phyloP scores from a whole-genome alignment of 1,284 basidiomycete genomes.

The Exobasidium rhododendri region DNA sequence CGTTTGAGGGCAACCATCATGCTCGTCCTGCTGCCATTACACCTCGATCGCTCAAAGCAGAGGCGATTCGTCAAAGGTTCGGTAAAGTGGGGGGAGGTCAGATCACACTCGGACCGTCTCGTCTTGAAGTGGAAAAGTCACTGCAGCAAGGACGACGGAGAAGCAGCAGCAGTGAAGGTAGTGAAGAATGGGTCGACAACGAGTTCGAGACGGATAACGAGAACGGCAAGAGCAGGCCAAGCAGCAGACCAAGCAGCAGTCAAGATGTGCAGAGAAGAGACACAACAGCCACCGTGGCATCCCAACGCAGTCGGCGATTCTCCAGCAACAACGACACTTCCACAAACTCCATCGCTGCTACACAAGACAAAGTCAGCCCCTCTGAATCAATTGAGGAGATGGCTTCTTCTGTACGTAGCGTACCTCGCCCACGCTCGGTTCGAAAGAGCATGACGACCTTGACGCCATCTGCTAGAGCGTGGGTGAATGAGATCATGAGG shows the following conservation, averaged over 20 bases:
- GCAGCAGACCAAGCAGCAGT: not conserved
- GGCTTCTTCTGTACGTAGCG: too few relatives aligned
- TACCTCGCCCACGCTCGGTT: not conserved
- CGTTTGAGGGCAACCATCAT: too few relatives aligned
- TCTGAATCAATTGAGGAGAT: too few relatives aligned
- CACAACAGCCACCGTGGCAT: not conserved
- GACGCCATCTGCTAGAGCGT: not conserved
- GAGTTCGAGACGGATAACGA: not conserved
- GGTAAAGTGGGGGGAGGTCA: not conserved
- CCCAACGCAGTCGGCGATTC: not conserved
- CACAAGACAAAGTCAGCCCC: not conserved
- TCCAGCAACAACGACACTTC: not conserved
- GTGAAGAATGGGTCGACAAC: conserved; percentile 13
- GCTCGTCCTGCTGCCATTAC: too few relatives aligned
- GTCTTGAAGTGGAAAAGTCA: not conserved
- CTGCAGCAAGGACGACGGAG: not conserved
- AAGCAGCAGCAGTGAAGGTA: conserved; percentile 9
- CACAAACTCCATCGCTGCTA: not conserved
- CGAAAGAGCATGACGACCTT: not conserved
- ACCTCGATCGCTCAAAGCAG: not conserved
- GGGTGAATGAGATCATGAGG: not conserved
- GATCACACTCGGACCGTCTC: not conserved
- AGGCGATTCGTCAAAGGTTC: not conserved
- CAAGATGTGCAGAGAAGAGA: too few relatives aligned
- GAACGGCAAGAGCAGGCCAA: not conserved